phyloP scores from a whole-genome alignment of 2,329 filamentous ascomycete species.

The Aspergillus candidus region DNA sequence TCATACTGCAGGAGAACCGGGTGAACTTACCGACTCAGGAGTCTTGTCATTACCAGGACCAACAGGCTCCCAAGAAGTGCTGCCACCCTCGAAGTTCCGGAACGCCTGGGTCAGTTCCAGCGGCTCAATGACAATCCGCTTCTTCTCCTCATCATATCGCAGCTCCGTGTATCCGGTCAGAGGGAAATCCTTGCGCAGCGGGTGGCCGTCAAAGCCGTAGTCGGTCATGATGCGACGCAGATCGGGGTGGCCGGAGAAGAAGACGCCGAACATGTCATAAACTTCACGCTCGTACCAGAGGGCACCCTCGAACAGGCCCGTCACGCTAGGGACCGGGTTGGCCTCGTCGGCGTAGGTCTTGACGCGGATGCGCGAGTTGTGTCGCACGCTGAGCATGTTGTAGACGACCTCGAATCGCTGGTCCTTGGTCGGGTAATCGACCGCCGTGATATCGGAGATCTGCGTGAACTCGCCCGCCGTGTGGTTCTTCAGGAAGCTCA shows the following conservation, averaged over 20 bases:
- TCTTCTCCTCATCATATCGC: slow-evolving; percentile 98
- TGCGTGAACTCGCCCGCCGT: slow-evolving; percentile 95
- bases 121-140: slow-evolving; percentile 96
- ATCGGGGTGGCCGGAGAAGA: slow-evolving; percentile 93
- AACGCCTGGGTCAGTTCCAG: slow-evolving; percentile 97
- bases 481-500: slow-evolving; percentile 95
- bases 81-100: slow-evolving; percentile 93
- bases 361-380: slow-evolving; percentile 93
- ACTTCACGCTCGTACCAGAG: slow-evolving; percentile 99
- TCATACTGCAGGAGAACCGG: not conserved
- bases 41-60: slow-evolving; percentile 68
- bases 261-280: slow-evolving; percentile 95
- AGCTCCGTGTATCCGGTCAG: slow-evolving; percentile 97
- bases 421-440: slow-evolving; percentile 91
- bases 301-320: slow-evolving; percentile 81
- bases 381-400: slow-evolving; percentile 89
- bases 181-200: slow-evolving; percentile 95
- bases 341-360: slow-evolving; percentile 99
- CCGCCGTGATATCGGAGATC: slow-evolving; percentile 84
- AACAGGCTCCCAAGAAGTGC: slow-evolving; percentile 64
- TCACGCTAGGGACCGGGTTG: slow-evolving; percentile 84
- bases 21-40: slow-evolving; percentile 59
- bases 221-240: slow-evolving; percentile 98
- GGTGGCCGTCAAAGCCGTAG: slow-evolving; percentile 97
- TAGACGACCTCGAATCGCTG: slow-evolving; percentile 98